These are phyloP conservation scores for Dictyostelium purpureum DNA, from an alignment of 78 protist genomes.

Conservation along the genomic window DNA sequence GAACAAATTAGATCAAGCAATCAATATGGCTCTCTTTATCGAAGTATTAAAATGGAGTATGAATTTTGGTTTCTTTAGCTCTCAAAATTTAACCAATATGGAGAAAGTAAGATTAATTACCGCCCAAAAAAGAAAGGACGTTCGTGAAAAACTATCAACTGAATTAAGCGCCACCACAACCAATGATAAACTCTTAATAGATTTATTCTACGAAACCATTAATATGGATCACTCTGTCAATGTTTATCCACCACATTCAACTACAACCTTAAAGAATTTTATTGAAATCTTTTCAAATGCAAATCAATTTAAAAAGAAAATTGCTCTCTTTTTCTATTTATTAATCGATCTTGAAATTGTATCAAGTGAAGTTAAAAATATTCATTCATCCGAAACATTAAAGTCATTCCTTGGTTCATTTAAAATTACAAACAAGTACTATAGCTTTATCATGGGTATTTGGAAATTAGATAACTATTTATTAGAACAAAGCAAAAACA, in stretches of 20 bases:
- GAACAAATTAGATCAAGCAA: not conserved
- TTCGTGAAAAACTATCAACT: not conserved
- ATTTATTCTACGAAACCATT: not conserved
- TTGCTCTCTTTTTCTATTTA: not conserved
- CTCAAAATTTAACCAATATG: not conserved
- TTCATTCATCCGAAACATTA: not conserved
- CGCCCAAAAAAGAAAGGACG: not conserved
- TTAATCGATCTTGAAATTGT: constrained; percentile 15
- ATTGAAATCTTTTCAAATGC: constrained; percentile 1
- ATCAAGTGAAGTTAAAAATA: not conserved
- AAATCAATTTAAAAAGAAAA: not conserved
- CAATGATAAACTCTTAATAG: constrained; percentile 16
- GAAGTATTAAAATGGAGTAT: constrained; percentile 39
- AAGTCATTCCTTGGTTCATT: constrained; percentile 28
- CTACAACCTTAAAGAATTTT: not conserved
- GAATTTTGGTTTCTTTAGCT: not conserved
- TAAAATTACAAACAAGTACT: not conserved
- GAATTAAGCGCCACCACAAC: not conserved
- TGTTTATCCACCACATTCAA: constrained; percentile 36
- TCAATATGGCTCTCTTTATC: not conserved
- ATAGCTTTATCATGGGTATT: constrained; percentile 25
- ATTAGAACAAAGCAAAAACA: not conserved
- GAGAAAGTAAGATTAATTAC: not conserved
- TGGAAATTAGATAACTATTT: constrained; percentile 48
- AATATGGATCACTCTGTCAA: not conserved